phyloP scores from a whole-genome alignment of 202 grass and related monocot genomes.

The Saccharum hybrid region DNA sequence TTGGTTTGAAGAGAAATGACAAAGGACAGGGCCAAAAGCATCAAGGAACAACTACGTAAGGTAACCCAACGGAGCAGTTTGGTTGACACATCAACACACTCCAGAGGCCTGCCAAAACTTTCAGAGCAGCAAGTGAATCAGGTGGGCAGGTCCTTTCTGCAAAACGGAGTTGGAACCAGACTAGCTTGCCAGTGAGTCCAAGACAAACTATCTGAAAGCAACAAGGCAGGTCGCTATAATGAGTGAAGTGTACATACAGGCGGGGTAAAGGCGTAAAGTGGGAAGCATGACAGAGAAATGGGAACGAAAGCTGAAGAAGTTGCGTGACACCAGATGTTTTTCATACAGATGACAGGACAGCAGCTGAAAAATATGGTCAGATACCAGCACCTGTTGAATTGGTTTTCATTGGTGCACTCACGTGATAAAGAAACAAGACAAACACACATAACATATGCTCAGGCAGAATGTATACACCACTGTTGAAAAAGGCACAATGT shows the following conservation, averaged over 20 bases:
- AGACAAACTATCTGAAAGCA: constrained; percentile 35
- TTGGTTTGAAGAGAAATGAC: background rate
- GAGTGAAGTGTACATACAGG: constrained; percentile 1
- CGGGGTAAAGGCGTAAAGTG: background rate
- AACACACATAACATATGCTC: constrained; percentile 2
- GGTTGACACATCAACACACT: background rate
- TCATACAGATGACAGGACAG: background rate
- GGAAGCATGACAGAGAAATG: constrained; percentile 32
- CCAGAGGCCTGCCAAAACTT: background rate
- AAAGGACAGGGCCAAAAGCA: background rate
- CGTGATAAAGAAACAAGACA: constrained; percentile 27
- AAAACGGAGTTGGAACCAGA: constrained; percentile 20
- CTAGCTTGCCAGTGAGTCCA: background rate
- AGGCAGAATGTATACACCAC: constrained; percentile 17
- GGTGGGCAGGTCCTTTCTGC: constrained; percentile 27
- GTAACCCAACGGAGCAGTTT: constrained; percentile 18
- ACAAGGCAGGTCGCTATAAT: background rate
- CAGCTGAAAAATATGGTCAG: constrained; percentile 20
- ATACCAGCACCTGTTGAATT: background rate
- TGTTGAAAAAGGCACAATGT: background rate
- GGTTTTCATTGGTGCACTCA: background rate
- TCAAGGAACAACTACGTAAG: no score
- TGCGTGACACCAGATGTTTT: no score
- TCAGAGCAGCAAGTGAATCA: background rate
- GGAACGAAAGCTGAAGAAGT: constrained; percentile 18